phyloP scores from a whole-genome alignment of 2,329 filamentous ascomycete species.

The Arthrobotrys entomopaga region DNA sequence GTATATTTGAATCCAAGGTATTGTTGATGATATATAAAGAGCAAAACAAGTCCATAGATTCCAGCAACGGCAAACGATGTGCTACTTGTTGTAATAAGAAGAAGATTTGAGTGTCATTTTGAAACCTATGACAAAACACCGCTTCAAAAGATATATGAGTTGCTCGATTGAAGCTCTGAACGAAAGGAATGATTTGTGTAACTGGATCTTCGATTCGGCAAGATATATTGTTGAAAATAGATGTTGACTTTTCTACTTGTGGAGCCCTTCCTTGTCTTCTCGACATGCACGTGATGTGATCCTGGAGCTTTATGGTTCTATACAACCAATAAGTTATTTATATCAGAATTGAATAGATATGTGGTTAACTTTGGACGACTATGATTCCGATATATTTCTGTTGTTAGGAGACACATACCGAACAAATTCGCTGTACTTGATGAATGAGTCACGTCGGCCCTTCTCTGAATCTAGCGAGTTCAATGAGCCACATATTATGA shows the following conservation, averaged over 20 bases:
- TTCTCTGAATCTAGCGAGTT: slow-evolving; percentile 14
- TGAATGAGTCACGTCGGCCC: slow-evolving; percentile 8
- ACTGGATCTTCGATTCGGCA: neutral
- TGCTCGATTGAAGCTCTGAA: slow-evolving; percentile 1
- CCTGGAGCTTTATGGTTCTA: slow-evolving; percentile 5
- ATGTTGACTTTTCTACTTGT: neutral
- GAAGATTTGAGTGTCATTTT: slow-evolving; percentile 1
- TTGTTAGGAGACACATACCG: neutral
- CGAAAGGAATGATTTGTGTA: neutral
- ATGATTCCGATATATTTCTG: neutral
- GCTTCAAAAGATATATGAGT: slow-evolving; percentile 15
- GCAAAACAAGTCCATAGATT: slow-evolving; percentile 2
- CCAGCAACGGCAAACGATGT: neutral
- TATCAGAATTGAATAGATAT: neutral
- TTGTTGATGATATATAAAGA: slow-evolving; percentile 2
- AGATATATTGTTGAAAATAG: slow-evolving; percentile 2
- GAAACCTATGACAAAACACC: slow-evolving; percentile 16
- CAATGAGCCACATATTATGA: slow-evolving; percentile 13
- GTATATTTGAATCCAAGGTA: slow-evolving; percentile 1
- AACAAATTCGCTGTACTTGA: slow-evolving; percentile 18
- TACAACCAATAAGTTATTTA: neutral
- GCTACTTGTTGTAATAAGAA: neutral
- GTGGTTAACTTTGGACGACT: too few relatives aligned
- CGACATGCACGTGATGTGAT: slow-evolving; percentile 7
- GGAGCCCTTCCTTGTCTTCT: neutral